phyloP scores from a whole-genome alignment of 2,329 filamentous ascomycete species.

The Cordyceps farinosa region DNA sequence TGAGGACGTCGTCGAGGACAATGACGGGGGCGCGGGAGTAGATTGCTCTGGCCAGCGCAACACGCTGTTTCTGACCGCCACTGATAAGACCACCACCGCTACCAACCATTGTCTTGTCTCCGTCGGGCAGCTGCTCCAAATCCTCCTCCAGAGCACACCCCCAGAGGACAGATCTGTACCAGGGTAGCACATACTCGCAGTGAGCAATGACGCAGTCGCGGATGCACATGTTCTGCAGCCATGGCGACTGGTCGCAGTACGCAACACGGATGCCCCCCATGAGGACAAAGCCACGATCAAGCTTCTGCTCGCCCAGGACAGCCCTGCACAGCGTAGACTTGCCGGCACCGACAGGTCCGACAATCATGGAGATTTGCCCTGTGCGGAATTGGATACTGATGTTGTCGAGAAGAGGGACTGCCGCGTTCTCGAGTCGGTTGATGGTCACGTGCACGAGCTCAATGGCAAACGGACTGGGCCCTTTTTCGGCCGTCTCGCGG shows the following conservation, averaged over 20 bases:
- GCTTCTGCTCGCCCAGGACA: slow-evolving; percentile 22
- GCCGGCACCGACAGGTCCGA: slow-evolving; percentile 21
- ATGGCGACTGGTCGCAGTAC: slow-evolving; percentile 20
- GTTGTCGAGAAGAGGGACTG: not conserved
- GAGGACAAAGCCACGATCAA: slow-evolving; percentile 18
- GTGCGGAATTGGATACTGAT: slow-evolving; percentile 17
- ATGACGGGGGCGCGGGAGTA: slow-evolving; percentile 89
- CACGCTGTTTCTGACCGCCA: slow-evolving; percentile 26
- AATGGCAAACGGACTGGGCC: slow-evolving; percentile 12
- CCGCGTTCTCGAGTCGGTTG: slow-evolving; percentile 5
- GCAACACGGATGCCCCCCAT: slow-evolving; percentile 16
- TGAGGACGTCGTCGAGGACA: slow-evolving; percentile 66
- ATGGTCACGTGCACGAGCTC: slow-evolving; percentile 14
- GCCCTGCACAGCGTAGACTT: slow-evolving; percentile 23
- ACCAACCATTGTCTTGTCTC: slow-evolving; percentile 17
- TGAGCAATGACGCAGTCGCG: slow-evolving; percentile 14
- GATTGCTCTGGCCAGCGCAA: slow-evolving; percentile 71
- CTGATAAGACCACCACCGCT: slow-evolving; percentile 23
- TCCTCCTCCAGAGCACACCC: slow-evolving; percentile 34
- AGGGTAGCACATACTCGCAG: slow-evolving; percentile 12
- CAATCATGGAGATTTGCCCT: slow-evolving; percentile 29
- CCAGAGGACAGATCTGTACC: slow-evolving; percentile 16
- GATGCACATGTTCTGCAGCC: slow-evolving; percentile 16
- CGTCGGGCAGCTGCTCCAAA: slow-evolving; percentile 30
- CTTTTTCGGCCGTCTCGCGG: slow-evolving; percentile 10